A percentile compares a stretch with the other conserved stretches of the same genome.
These are phyloP conservation scores for Botryotinia globosa DNA, from an alignment of 2,329 filamentous ascomycete species.

Conservation along the genomic window DNA sequence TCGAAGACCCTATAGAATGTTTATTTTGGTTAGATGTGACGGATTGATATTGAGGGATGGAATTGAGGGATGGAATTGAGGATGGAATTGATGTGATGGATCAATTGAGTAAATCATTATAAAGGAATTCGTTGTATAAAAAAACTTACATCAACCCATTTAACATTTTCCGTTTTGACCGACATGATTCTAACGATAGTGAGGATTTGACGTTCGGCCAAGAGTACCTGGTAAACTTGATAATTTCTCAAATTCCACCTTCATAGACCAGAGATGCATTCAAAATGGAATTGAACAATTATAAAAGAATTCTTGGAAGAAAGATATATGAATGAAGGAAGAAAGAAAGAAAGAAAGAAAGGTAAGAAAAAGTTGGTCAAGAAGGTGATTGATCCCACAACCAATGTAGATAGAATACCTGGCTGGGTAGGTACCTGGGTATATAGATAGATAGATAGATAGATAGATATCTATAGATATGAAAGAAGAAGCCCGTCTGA, in stretches of 20 bases:
- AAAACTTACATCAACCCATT: slow-evolving; percentile 61
- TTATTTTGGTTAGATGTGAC: slow-evolving; percentile 9
- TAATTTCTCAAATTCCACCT: background rate
- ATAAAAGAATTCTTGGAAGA: background rate
- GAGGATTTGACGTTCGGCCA: background rate
- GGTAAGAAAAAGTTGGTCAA: background rate
- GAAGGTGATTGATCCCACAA: too few relatives aligned
- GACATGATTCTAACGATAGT: slow-evolving; percentile 30
- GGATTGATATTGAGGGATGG: background rate
- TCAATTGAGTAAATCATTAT: background rate
- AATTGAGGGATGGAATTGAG: too few relatives aligned
- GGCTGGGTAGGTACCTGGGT: background rate
- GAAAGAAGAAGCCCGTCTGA: background rate
- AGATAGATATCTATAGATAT: too few relatives aligned
- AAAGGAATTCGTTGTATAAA: too few relatives aligned
- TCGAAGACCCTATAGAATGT: slow-evolving; percentile 48
- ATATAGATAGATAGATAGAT: too few relatives aligned
- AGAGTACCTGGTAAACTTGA: background rate
- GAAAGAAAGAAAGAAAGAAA: too few relatives aligned
- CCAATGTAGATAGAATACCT: background rate
- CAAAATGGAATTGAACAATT: background rate
- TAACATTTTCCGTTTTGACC: slow-evolving; percentile 47
- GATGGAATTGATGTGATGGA: background rate
- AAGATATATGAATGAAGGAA: background rate
- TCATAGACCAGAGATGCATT: background rate